Conservation (phyloP, 106 monocot genomes). For the Hemerocallis citrina region DNA sequence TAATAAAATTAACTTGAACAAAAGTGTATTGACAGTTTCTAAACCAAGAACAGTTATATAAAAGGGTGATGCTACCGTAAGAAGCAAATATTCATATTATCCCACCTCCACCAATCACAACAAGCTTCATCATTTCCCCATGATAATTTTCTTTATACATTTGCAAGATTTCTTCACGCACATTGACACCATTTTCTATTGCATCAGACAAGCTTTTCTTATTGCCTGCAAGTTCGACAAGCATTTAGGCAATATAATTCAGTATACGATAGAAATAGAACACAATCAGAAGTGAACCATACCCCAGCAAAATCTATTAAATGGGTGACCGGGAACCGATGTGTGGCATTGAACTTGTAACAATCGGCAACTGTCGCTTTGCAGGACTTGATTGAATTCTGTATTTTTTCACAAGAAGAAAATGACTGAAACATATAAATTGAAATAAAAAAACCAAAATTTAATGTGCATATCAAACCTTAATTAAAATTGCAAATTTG, state of each 20-base stretch:
- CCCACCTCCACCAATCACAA: constrained; percentile 95
- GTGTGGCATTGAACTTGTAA: constrained; percentile 86
- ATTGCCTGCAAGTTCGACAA: constrained; percentile 41
- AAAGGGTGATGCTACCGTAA: background rate
- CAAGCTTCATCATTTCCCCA: constrained; percentile 90
- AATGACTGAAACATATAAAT: background rate
- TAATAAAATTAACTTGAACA: background rate
- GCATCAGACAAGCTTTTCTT: constrained; percentile 98
- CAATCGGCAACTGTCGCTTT: constrained; percentile 92
- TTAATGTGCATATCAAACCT: background rate
- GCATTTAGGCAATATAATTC: background rate
- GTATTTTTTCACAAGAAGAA: constrained; percentile 4
- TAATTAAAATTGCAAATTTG: background rate
- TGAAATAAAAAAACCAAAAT: background rate
- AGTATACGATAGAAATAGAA: background rate
- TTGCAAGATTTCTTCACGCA: constrained; percentile 74
- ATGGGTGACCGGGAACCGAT: constrained; percentile 53
- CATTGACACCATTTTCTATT: constrained; percentile 76
- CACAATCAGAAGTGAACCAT: constrained; percentile 14
- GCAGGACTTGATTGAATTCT: constrained; percentile 95
- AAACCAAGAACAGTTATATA: background rate
- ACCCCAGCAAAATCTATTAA: constrained; percentile 99
- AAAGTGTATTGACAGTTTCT: background rate
- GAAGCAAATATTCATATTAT: background rate
- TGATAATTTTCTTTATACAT: constrained; percentile 71